phyloP scores from a whole-genome alignment of 345 rosid species.

The Brassica rapa region DNA sequence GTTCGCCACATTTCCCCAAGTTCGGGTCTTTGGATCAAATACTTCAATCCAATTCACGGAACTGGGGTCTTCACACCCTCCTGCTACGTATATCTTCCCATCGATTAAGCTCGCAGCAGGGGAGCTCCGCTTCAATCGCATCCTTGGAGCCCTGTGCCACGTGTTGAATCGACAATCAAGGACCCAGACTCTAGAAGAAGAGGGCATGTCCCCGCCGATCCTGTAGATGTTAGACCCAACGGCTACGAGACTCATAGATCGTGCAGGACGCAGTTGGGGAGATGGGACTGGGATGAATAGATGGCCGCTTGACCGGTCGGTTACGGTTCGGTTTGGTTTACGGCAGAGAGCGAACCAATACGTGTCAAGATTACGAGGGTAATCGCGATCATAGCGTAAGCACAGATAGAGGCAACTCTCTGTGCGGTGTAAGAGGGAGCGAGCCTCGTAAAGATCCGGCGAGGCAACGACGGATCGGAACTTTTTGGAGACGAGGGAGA shows the following conservation, averaged over 20 bases:
- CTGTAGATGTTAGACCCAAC: conserved; percentile 13
- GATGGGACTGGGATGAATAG: background rate
- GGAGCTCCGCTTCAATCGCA: background rate
- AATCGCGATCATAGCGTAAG: background rate
- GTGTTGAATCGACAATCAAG: background rate
- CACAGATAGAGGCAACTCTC: conserved; percentile 8
- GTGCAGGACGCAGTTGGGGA: background rate
- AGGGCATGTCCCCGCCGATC: background rate
- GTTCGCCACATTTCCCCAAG: background rate
- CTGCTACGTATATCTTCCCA: conserved; percentile 25
- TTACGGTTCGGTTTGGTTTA: background rate
- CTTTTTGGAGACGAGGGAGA: background rate
- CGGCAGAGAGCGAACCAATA: conserved; percentile 10
- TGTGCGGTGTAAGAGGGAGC: background rate
- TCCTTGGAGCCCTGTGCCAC: background rate
- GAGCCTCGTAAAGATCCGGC: background rate
- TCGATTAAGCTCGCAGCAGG: conserved; percentile 5
- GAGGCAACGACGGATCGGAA: background rate
- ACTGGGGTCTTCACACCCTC: background rate
- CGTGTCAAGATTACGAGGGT: background rate
- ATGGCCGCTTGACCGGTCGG: background rate
- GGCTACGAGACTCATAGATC: background rate
- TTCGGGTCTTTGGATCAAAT: conserved; percentile 9
- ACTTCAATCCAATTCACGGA: background rate
- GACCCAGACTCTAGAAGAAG: background rate